Evolutionary conservation across 495 filamentous ascomycete genomes (phyloP).

Genomic region (Daldinia vernicosa): DNA sequence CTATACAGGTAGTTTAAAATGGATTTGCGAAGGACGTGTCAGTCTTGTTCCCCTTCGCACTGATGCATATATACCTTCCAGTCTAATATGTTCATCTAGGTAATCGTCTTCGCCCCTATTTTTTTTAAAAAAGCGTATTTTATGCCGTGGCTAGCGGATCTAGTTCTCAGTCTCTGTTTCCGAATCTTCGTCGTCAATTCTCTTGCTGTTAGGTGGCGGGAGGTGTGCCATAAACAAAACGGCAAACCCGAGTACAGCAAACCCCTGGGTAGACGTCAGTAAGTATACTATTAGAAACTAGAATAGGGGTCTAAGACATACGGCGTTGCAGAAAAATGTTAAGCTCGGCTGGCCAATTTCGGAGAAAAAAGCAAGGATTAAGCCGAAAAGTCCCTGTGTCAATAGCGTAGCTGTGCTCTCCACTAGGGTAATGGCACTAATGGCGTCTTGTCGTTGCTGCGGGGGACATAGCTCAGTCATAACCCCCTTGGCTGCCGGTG

Average conservation of each 20-base stretch:
- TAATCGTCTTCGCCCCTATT: not conserved
- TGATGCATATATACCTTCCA: slow-evolving; percentile 3
- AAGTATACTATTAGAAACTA: not conserved
- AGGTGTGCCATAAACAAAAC: slow-evolving; percentile 59
- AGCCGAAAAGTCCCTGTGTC: slow-evolving; percentile 63
- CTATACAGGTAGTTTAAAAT: not conserved
- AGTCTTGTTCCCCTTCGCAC: not conserved
- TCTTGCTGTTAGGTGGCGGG: slow-evolving; percentile 54
- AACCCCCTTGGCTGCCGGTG: slow-evolving; percentile 65
- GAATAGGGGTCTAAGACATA: slow-evolving; percentile 37
- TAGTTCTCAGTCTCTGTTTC: slow-evolving; percentile 26
- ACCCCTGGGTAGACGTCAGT: slow-evolving; percentile 39
- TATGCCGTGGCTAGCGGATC: not conserved
- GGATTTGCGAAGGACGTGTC: not conserved
- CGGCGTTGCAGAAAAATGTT: slow-evolving; percentile 65
- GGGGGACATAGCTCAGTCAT: slow-evolving; percentile 64
- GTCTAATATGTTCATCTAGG: not conserved
- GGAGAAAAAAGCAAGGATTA: slow-evolving; percentile 62
- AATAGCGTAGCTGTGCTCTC: slow-evolving; percentile 62
- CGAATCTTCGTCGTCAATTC: slow-evolving; percentile 49
- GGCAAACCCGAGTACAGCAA: slow-evolving; percentile 57
- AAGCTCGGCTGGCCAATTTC: slow-evolving; percentile 57
- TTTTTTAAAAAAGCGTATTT: not conserved
- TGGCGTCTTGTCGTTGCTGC: slow-evolving; percentile 58
- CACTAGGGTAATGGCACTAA: slow-evolving; percentile 64